Percentiles rank a stretch among this genome's conserved stretches.
phyloP scores from a whole-genome alignment of 805 yeast species.

The Allodekkera sacchari region DNA sequence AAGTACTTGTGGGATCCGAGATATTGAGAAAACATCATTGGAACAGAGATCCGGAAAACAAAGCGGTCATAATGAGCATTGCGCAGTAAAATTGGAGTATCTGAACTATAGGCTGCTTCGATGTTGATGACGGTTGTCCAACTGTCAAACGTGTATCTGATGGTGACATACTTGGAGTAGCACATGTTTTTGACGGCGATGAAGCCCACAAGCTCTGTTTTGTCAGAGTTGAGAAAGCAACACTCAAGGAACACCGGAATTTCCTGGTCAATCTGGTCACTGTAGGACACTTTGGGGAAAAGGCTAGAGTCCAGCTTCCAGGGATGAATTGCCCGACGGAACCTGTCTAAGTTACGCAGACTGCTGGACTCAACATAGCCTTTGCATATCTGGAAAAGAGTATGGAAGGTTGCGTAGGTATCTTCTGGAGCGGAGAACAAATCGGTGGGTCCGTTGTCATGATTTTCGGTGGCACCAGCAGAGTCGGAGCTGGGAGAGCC shows the following conservation, averaged over 20 bases:
- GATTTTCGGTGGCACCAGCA: conserved; percentile 19
- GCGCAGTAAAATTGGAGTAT: conserved; percentile 41
- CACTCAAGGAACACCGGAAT: conserved; percentile 57
- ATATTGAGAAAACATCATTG: conserved; percentile 27
- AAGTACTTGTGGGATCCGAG: conserved; percentile 16
- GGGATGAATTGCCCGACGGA: conserved; percentile 17
- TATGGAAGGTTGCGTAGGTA: conserved; percentile 6
- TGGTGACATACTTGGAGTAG: conserved; percentile 57
- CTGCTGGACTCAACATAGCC: conserved; percentile 10
- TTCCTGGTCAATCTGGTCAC: conserved; percentile 32
- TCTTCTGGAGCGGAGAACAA: conserved; percentile 8
- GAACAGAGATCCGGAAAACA: conserved; percentile 50
- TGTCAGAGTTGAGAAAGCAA: conserved; percentile 49
- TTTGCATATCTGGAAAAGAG: conserved; percentile 11
- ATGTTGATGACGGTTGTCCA: conserved; percentile 75
- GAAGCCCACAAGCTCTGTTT: conserved; percentile 55
- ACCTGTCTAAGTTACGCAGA: conserved; percentile 11
- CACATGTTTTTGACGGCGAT: conserved; percentile 71
- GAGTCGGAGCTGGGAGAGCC: conserved; percentile 8
- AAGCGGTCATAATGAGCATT: conserved; percentile 60
- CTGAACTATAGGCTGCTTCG: conserved; percentile 52
- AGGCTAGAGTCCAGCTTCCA: conserved; percentile 39
- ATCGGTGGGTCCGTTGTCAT: conserved; percentile 13
- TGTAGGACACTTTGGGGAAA: conserved; percentile 38
- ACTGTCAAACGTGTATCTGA: conserved; percentile 67